phyloP scores from a whole-genome alignment of 2,329 filamentous ascomycete species.

The Xylariaceae sp. region DNA sequence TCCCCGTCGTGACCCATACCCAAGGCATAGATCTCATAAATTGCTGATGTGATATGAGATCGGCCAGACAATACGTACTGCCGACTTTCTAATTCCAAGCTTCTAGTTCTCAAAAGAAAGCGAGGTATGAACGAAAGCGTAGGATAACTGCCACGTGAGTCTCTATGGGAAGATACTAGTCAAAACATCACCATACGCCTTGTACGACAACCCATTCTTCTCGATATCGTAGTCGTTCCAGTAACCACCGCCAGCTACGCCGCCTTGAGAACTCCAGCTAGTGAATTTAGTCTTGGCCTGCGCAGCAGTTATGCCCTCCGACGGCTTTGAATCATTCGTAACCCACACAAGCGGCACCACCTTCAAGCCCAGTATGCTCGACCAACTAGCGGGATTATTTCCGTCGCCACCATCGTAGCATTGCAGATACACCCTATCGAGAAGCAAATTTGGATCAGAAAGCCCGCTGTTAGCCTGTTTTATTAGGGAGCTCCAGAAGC shows the following conservation, averaged over 20 bases:
- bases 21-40: too few relatives aligned
- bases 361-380: constrained; percentile 45
- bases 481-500: constrained; percentile 45
- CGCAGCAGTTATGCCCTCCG: constrained; percentile 44
- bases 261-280: constrained; percentile 40
- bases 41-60: too few relatives aligned
- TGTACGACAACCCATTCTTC: constrained; percentile 49
- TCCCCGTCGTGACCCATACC: too few relatives aligned
- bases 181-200: constrained; percentile 33
- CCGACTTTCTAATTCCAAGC: too few relatives aligned
- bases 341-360: constrained; percentile 53
- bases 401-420: constrained; percentile 52
- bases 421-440: constrained; percentile 51
- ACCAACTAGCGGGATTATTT: constrained; percentile 49
- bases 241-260: constrained; percentile 49
- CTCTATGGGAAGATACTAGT: constrained; percentile 31
- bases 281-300: constrained; percentile 46
- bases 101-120: too few relatives aligned
- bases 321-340: constrained; percentile 52
- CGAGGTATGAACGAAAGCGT: too few relatives aligned
- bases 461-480: constrained; percentile 40
- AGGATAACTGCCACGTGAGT: too few relatives aligned
- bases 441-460: constrained; percentile 35
- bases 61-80: too few relatives aligned
- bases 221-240: constrained; percentile 56